These are phyloP conservation scores for Phytophthora citrophthora DNA, from an alignment of 352 stramenopile species.

Conservation along the genomic window DNA sequence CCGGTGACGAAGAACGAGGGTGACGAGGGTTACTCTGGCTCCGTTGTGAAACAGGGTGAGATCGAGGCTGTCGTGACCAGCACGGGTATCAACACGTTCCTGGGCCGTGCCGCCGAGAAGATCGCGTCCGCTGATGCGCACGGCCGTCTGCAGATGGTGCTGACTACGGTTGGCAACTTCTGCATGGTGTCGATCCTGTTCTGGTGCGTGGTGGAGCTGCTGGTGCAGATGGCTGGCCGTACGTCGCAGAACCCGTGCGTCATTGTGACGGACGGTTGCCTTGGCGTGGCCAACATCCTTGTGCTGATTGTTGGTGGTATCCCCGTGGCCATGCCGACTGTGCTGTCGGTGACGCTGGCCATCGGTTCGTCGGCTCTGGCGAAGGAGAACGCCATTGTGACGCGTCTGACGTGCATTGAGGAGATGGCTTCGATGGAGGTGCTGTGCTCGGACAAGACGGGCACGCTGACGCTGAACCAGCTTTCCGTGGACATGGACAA, in stretches of 20 bases:
- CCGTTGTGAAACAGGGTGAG: slow-evolving; percentile 90
- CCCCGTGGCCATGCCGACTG: slow-evolving; percentile 94
- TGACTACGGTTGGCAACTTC: slow-evolving; percentile 93
- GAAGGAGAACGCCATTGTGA: slow-evolving; percentile 94
- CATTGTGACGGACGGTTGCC: slow-evolving; percentile 73
- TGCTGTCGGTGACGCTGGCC: slow-evolving; percentile 91
- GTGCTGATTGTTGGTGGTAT: slow-evolving; percentile 94
- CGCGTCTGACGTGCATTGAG: slow-evolving; percentile 92
- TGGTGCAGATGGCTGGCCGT: slow-evolving; percentile 81
- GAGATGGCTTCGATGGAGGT: slow-evolving; percentile 93
- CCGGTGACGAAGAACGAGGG: slow-evolving; percentile 88
- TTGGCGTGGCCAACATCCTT: slow-evolving; percentile 75
- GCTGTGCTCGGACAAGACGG: slow-evolving; percentile 96
- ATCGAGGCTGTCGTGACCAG: slow-evolving; percentile 90
- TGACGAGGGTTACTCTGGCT: slow-evolving; percentile 84
- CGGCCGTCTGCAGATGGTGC: slow-evolving; percentile 91
- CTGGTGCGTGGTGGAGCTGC: slow-evolving; percentile 86
- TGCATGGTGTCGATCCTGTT: slow-evolving; percentile 90
- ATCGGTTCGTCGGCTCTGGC: slow-evolving; percentile 90
- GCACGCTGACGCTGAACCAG: slow-evolving; percentile 95
- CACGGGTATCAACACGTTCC: slow-evolving; percentile 92
- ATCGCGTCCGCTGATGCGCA: slow-evolving; percentile 77
- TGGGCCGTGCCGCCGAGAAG: slow-evolving; percentile 88
- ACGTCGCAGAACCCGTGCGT: slow-evolving; percentile 85
- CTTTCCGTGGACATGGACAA: slow-evolving; percentile 94